phyloP scores from a whole-genome alignment of 2,329 filamentous ascomycete genomes.

The Ceratocystis ficicola region DNA sequence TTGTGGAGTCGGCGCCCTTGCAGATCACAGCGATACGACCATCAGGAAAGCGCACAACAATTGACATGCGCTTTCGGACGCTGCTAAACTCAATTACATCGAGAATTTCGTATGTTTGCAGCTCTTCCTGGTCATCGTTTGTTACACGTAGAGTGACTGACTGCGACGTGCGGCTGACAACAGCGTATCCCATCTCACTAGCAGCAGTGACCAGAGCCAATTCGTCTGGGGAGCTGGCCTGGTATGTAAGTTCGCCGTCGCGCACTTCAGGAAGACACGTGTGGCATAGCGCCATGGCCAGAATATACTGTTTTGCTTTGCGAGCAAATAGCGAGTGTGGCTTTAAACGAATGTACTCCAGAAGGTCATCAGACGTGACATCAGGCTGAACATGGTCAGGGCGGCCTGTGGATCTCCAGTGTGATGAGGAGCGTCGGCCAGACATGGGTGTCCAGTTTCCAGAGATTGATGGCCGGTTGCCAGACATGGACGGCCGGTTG shows the following conservation, averaged over 20 bases:
- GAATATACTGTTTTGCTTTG: slow-evolving; percentile 68
- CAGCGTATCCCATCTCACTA: slow-evolving; percentile 69
- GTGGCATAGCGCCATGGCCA: slow-evolving; percentile 78
- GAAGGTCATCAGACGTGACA: slow-evolving; percentile 57
- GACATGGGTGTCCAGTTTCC: slow-evolving; percentile 27
- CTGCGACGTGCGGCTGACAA: slow-evolving; percentile 60
- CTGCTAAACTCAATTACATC: slow-evolving; percentile 88
- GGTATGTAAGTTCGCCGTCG: slow-evolving; percentile 62
- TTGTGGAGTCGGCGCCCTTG: slow-evolving; percentile 78
- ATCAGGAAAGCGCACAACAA: slow-evolving; percentile 76
- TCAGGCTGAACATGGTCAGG: slow-evolving; percentile 43
- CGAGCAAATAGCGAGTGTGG: slow-evolving; percentile 66
- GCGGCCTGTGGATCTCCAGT: slow-evolving; percentile 39
- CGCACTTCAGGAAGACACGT: slow-evolving; percentile 75
- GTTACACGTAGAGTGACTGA: slow-evolving; percentile 46
- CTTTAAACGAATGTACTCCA: slow-evolving; percentile 63
- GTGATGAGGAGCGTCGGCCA: slow-evolving; percentile 37
- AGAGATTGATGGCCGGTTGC: slow-evolving; percentile 23
- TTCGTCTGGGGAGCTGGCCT: slow-evolving; percentile 84
- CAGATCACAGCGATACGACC: slow-evolving; percentile 70
- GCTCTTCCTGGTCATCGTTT: slow-evolving; percentile 32
- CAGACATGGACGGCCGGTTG: slow-evolving; percentile 26
- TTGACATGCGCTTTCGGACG: slow-evolving; percentile 79
- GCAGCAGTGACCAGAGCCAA: slow-evolving; percentile 74
- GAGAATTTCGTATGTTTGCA: slow-evolving; percentile 63